Evolutionary conservation across 164 flowering plant species (phyloP).

Genomic region (Cinnamomum chago): DNA sequence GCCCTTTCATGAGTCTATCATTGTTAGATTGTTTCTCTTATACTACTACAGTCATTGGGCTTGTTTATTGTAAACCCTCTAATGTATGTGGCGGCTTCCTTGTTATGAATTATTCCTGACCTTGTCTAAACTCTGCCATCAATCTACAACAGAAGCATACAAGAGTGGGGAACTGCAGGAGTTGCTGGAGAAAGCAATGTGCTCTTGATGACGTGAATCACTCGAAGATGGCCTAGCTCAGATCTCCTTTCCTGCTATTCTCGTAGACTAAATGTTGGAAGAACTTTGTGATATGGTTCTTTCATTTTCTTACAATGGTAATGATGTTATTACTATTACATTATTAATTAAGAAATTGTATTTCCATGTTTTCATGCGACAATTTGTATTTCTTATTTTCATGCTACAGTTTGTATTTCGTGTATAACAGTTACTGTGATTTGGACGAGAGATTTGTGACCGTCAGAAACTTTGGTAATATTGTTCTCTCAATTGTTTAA

Average conservation of each 20-base stretch:
- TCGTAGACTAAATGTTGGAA: not conserved
- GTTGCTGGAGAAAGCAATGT: slow-evolving; percentile 73
- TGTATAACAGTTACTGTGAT: too few species aligned
- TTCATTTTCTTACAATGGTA: not conserved
- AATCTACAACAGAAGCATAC: slow-evolving; percentile 62
- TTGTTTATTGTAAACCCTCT: not conserved
- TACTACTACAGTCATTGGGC: not conserved
- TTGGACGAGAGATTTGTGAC: too few species aligned
- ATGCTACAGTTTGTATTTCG: too few species aligned
- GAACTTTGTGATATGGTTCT: not conserved
- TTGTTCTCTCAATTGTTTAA: too few species aligned
- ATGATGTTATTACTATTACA: too few species aligned
- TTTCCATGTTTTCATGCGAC: too few species aligned
- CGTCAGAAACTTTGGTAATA: too few species aligned
- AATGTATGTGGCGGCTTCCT: not conserved
- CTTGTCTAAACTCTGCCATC: not conserved
- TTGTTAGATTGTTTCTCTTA: too few species aligned
- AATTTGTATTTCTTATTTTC: too few species aligned
- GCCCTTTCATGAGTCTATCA: too few species aligned
- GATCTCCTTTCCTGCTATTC: not conserved
- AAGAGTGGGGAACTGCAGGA: slow-evolving; percentile 82
- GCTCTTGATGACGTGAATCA: slow-evolving; percentile 37
- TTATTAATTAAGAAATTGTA: too few species aligned
- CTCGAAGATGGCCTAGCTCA: not conserved
- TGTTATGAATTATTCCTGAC: not conserved